Evolutionary conservation across 768 basidiomycete species (phyloP).

Genomic region (Stropharia rugosoannulata): DNA sequence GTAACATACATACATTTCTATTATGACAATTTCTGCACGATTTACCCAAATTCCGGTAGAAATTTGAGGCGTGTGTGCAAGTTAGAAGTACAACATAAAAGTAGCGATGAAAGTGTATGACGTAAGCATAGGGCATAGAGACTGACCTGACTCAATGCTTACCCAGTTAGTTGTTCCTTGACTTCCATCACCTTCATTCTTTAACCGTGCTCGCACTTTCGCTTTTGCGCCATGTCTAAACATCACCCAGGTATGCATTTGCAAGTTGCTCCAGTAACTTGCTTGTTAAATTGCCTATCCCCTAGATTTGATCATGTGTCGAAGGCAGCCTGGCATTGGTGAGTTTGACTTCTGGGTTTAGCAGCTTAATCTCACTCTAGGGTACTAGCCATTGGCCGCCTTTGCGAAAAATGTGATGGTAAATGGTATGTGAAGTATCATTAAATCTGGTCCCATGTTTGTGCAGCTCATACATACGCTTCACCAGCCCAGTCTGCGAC

Average conservation of each 20-base stretch:
- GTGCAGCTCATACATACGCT: background rate
- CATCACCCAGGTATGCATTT: constrained; percentile 73
- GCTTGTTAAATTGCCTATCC: constrained; percentile 5
- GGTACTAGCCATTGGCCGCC: constrained; percentile 83
- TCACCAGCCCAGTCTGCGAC: constrained; percentile 89
- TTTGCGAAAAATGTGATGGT: constrained; percentile 99
- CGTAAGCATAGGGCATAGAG: constrained; percentile 3
- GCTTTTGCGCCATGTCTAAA: constrained; percentile 65
- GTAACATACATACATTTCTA: constrained; percentile 6
- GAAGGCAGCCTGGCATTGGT: constrained; percentile 98
- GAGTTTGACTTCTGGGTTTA: constrained; percentile 8
- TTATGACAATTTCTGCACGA: too few species aligned
- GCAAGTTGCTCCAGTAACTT: background rate
- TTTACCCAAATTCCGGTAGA: too few species aligned
- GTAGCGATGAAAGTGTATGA: background rate
- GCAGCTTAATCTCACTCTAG: background rate
- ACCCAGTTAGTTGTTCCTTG: background rate
- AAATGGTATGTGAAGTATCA: constrained; percentile 74
- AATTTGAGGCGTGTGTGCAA: too few species aligned
- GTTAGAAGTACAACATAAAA: too few species aligned
- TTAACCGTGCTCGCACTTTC: background rate
- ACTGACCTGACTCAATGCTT: background rate
- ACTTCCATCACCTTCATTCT: background rate
- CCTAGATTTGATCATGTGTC: constrained; percentile 95
- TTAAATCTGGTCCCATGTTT: background rate